Evolutionary conservation across 306 rosid species (phyloP), one percentile per base, ranked within the genome.

Genomic region (Clitoria ternatea): DNA sequence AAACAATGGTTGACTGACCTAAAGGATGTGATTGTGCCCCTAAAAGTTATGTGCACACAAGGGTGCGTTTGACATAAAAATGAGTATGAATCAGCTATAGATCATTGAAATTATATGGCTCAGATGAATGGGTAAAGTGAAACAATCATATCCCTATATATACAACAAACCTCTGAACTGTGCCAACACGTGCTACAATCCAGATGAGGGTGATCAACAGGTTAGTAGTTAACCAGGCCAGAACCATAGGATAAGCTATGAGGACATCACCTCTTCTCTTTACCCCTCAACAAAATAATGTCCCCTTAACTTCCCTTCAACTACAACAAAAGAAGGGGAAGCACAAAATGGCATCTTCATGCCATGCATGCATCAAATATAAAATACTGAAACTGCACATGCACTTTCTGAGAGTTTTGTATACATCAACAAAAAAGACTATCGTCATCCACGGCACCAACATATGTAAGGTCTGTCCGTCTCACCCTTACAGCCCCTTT

Each of bases 401-500:
- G 68, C 75, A 77, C 87, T 86, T 60, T 84, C 75, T 29, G 82
- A 54, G 84, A 77, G 87, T 88, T 61, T 59, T 59, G 53, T 77
- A n/a, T 53, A 71, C 72, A 73, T 79, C 65, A 75, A 81, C 55
- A 65, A 66, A 85, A 70, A 82, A 69, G 91, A 84, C 87, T 94
- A 74, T 87, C 97, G 15, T 91, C 99, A 37, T 94, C 99, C 73
- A 89, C 81, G 0, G 89, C 80, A 47, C 99, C 99, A 75, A 91
- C 73, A 77, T 94, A 94, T 7, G 97, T 89, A 47, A 94, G 92
- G 82, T 90, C 99, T 12, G 86, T 94, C 60, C 99, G 86, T 67
- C 99, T 87, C 75, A 89, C 92, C 80, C 99, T 85, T 23, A 94
- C 80, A 13, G 96, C 82, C 66, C 99, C 99, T 76, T 86, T 94